These are phyloP conservation scores for Aspergillus latus DNA, from an alignment of 2,329 filamentous ascomycete species.

Conservation along the genomic window DNA sequence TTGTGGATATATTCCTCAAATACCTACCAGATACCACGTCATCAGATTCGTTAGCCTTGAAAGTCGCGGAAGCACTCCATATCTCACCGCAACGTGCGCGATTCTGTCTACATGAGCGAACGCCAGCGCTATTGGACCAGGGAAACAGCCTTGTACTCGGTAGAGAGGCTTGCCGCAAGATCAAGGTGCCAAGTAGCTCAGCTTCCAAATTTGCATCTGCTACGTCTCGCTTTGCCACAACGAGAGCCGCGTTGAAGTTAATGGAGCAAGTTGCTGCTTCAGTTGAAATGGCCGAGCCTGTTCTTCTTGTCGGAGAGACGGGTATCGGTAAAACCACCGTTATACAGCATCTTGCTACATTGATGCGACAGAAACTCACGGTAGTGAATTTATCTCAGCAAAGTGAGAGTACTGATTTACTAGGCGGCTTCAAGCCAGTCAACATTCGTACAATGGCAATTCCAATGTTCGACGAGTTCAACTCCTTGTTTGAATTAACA, in stretches of 20 bases:
- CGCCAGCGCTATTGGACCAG: conserved; percentile 66
- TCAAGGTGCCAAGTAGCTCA: conserved; percentile 51
- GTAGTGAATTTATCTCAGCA: conserved; percentile 97
- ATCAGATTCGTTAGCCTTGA: conserved; percentile 54
- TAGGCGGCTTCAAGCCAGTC: conserved; percentile 95
- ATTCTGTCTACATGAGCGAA: conserved; percentile 71
- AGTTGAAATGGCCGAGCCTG: conserved; percentile 79
- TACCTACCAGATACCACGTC: conserved; percentile 68
- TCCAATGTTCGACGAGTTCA: conserved; percentile 90
- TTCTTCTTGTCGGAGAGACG: conserved; percentile 95
- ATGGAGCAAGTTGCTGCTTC: conserved; percentile 86
- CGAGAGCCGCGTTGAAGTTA: conserved; percentile 76
- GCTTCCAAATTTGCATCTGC: conserved; percentile 45
- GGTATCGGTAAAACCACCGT: conserved; percentile 98
- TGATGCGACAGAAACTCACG: conserved; percentile 80
- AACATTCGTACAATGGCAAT: conserved; percentile 84
- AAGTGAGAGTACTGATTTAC: conserved; percentile 91
- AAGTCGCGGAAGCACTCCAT: conserved; percentile 83
- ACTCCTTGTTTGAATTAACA: conserved; percentile 80
- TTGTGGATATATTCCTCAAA: conserved; percentile 86
- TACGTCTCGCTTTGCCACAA: conserved; percentile 72
- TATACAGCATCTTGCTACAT: conserved; percentile 84
- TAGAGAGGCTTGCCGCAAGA: conserved; percentile 59
- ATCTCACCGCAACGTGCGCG: conserved; percentile 78
- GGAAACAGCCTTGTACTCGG: conserved; percentile 63